Evolutionary conservation across 2,329 filamentous ascomycete genomes (phyloP).

Genomic region (Hymenoscyphus salicellus): DNA sequence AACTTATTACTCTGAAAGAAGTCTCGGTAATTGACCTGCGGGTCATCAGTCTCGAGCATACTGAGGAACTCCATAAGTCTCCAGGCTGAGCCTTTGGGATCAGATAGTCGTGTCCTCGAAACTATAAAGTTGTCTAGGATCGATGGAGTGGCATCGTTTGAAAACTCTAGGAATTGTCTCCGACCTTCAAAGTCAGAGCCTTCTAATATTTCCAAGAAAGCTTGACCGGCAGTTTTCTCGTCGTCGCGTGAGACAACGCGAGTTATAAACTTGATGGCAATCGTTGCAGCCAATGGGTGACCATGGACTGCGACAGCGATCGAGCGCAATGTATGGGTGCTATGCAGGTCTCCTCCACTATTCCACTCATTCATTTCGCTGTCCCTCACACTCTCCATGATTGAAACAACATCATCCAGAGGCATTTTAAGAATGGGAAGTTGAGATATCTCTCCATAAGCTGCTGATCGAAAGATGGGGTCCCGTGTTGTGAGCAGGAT

Average conservation of each 20-base stretch:
- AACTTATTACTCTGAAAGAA: neutral
- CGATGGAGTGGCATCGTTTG: neutral
- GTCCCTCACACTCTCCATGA: neutral
- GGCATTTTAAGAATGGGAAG: neutral
- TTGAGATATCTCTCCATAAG: neutral
- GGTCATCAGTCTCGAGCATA: neutral
- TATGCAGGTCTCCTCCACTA: neutral
- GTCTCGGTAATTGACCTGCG: neutral
- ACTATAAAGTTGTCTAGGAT: neutral
- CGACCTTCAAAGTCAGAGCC: neutral
- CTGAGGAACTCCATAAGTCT: neutral
- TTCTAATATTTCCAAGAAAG: neutral
- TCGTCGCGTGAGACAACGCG: neutral
- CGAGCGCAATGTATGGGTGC: neutral
- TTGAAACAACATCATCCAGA: neutral
- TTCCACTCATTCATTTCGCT: neutral
- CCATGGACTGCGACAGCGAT: neutral
- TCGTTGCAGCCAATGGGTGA: neutral
- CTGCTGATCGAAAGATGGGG: neutral
- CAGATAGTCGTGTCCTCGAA: neutral
- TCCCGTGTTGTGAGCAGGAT: neutral
- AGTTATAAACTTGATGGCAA: neutral
- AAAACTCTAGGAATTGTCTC: neutral
- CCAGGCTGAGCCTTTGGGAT: neutral
- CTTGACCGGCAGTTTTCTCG: neutral